Evolutionary conservation across 208 protist species (phyloP).

Genomic region (Trypanosoma congolense): DNA sequence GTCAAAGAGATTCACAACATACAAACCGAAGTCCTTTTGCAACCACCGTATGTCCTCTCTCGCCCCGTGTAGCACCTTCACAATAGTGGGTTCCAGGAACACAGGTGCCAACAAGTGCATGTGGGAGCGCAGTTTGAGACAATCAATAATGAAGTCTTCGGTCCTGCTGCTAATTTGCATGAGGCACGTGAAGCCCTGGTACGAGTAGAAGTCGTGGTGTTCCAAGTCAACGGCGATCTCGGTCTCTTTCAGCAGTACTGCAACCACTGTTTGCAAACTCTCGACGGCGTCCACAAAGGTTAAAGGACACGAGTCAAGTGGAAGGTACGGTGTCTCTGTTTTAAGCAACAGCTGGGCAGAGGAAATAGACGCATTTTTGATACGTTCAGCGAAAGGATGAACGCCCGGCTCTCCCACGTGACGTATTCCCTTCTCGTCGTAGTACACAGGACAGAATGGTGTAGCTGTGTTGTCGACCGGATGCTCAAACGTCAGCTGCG

Average conservation of each 20-base stretch:
- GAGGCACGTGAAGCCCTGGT: slow-evolving; percentile 96
- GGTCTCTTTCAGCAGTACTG: slow-evolving; percentile 32
- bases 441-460: slow-evolving; percentile 64
- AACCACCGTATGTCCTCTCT: slow-evolving; percentile 96
- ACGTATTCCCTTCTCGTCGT: slow-evolving; percentile 39
- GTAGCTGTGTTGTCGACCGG: slow-evolving; percentile 66
- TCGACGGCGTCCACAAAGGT: slow-evolving; percentile 63
- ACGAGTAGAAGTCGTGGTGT: slow-evolving; percentile 93
- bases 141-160: slow-evolving; percentile 97
- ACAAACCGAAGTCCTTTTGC: slow-evolving; percentile 97
- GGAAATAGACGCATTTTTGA: slow-evolving; percentile 41
- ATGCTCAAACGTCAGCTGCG: slow-evolving; percentile 73
- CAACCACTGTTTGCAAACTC: slow-evolving; percentile 36
- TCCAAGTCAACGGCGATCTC: slow-evolving; percentile 96
- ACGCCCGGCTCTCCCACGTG: slow-evolving; percentile 50
- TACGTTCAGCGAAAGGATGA: slow-evolving; percentile 73
- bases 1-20: slow-evolving; percentile 98
- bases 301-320: slow-evolving; percentile 54
- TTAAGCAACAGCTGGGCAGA: slow-evolving; percentile 47
- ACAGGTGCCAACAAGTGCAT: slow-evolving; percentile 86
- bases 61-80: slow-evolving; percentile 97
- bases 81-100: slow-evolving; percentile 90
- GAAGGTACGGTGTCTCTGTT: slow-evolving; percentile 54
- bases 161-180: slow-evolving; percentile 97
- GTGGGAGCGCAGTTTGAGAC: slow-evolving; percentile 85